phyloP scores from a whole-genome alignment of 495 filamentous ascomycete species.

The Xylaria bambusicola region DNA sequence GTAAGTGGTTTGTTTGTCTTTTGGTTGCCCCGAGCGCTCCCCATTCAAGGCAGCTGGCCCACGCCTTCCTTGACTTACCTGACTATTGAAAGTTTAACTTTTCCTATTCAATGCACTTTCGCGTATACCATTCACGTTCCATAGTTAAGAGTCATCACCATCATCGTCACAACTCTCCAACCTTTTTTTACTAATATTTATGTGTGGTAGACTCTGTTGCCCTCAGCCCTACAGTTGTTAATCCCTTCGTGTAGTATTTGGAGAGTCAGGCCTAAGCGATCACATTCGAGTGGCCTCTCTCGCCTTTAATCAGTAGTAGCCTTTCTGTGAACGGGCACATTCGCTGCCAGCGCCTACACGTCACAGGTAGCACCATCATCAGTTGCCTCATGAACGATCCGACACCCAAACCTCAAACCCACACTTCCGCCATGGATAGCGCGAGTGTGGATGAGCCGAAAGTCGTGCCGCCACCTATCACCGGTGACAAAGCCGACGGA shows the following conservation, averaged over 20 bases:
- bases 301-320: background rate
- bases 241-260: too few species aligned
- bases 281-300: too few species aligned
- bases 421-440: slow-evolving; percentile 9
- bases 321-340: background rate
- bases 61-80: too few species aligned
- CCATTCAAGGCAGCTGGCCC: too few species aligned
- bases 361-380: background rate
- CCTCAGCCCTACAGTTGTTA: background rate
- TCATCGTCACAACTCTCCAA: background rate
- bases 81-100: too few species aligned
- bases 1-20: background rate
- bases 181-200: background rate
- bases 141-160: too few species aligned
- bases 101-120: too few species aligned
- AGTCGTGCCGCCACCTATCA: background rate
- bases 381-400: background rate
- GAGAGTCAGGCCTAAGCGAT: too few species aligned
- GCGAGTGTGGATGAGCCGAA: slow-evolving; percentile 5
- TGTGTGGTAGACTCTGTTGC: background rate
- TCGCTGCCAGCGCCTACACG: background rate
- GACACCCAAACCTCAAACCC: background rate
- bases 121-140: too few species aligned
- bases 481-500: slow-evolving; percentile 4
- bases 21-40: background rate